phyloP scores from a whole-genome alignment of 2,329 filamentous ascomycete species.

The Allantophomopsis cytisporea region DNA sequence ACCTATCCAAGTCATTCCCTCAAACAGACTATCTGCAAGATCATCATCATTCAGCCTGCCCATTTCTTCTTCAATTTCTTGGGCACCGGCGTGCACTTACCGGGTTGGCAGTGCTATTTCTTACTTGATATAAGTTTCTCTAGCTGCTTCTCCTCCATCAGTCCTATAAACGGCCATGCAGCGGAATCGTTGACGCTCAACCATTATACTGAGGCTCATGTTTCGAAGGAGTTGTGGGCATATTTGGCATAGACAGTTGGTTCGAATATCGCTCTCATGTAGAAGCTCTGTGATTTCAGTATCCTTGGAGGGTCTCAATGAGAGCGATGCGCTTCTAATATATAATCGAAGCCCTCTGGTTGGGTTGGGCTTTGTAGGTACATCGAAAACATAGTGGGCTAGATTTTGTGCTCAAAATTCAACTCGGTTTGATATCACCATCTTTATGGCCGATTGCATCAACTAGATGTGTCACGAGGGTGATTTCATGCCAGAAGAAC shows the following conservation, averaged over 20 bases:
- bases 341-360: constrained; percentile 6
- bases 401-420: too few species aligned
- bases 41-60: constrained; percentile 79
- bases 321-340: constrained; percentile 16
- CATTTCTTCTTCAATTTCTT: constrained; percentile 13
- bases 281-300: background rate
- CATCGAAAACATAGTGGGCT: too few species aligned
- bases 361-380: too few species aligned
- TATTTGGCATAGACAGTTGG: constrained; percentile 36
- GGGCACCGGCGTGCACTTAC: too few species aligned
- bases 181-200: constrained; percentile 50
- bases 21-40: constrained; percentile 65
- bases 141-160: too few species aligned
- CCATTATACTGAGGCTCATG: constrained; percentile 59
- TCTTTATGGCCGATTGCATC: too few species aligned
- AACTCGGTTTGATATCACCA: too few species aligned
- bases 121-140: too few species aligned
- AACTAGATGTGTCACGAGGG: too few species aligned
- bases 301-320: background rate
- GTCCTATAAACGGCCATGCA: too few species aligned
- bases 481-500: too few species aligned
- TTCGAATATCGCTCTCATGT: constrained; percentile 30
- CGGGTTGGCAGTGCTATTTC: too few species aligned
- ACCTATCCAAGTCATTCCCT: constrained; percentile 65
- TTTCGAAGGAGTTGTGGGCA: constrained; percentile 40